phyloP scores from a whole-genome alignment of 164 flowering plant species.

The Vitis riparia region DNA sequence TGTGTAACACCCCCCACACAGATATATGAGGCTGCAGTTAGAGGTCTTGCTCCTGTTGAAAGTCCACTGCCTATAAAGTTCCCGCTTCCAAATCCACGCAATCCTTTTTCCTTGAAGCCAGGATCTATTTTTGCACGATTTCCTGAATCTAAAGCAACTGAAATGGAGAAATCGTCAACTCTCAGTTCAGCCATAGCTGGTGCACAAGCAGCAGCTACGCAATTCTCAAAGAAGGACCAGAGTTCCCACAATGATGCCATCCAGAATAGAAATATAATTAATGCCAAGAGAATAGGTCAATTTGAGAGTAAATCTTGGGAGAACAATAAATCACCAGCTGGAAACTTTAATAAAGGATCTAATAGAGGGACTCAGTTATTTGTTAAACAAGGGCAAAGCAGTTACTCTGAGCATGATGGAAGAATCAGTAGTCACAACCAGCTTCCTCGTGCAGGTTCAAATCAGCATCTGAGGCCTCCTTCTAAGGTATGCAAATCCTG shows the following conservation, averaged over 20 bases:
- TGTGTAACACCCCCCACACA: slow-evolving; percentile 13
- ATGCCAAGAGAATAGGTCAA: slow-evolving; percentile 17
- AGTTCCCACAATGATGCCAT: slow-evolving; percentile 5
- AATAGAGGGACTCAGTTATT: neutral
- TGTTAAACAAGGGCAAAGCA: slow-evolving; percentile 4
- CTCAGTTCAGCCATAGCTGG: slow-evolving; percentile 80
- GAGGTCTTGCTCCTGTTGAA: slow-evolving; percentile 65
- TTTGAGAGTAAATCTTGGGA: slow-evolving; percentile 7
- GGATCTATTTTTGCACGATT: slow-evolving; percentile 47
- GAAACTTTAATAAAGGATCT: slow-evolving; percentile 8
- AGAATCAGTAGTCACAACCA: slow-evolving; percentile 14
- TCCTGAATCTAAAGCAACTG: slow-evolving; percentile 24
- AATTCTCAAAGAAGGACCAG: slow-evolving; percentile 56
- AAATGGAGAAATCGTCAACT: slow-evolving; percentile 40
- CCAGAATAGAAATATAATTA: neutral
- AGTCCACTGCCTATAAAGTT: slow-evolving; percentile 71
- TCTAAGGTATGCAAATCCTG: slow-evolving; percentile 25
- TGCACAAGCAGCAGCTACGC: slow-evolving; percentile 81
- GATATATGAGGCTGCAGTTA: slow-evolving; percentile 71
- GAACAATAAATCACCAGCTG: slow-evolving; percentile 10
- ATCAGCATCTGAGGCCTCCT: slow-evolving; percentile 19
- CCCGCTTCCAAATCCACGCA: slow-evolving; percentile 65
- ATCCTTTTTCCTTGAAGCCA: slow-evolving; percentile 73
- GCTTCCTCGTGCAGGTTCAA: slow-evolving; percentile 6
- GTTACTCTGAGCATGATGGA: slow-evolving; percentile 1